A percentile compares a stretch with the other conserved stretches of the same genome.
phyloP scores from a whole-genome alignment of 805 yeast species.

The Starmerella tilneyi region DNA sequence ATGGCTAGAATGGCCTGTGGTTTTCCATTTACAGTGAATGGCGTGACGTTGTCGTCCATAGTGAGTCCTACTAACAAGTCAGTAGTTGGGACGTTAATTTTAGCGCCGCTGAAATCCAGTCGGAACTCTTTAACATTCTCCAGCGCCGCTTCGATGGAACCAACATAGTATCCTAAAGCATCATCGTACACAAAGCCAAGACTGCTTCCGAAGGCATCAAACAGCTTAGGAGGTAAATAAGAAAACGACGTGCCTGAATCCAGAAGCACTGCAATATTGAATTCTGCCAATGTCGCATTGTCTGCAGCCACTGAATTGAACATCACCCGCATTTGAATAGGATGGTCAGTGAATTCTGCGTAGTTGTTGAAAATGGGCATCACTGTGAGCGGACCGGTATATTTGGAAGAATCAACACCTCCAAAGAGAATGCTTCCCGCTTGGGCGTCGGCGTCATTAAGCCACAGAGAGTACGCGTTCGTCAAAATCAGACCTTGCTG shows the following conservation, averaged over 20 bases:
- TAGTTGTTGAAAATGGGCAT: constrained; percentile 29
- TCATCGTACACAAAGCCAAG: constrained; percentile 36
- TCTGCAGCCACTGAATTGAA: constrained; percentile 12
- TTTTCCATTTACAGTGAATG: constrained; percentile 32
- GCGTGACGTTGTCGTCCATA: constrained; percentile 12
- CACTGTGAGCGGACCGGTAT: constrained; percentile 32
- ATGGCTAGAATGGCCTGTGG: constrained; percentile 23
- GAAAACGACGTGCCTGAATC: constrained; percentile 51
- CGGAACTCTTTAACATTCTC: constrained; percentile 33
- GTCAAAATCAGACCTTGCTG: constrained; percentile 37
- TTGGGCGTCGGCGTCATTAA: constrained; percentile 30
- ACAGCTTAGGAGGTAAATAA: constrained; percentile 37
- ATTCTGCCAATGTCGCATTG: constrained; percentile 8
- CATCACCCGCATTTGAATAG: constrained; percentile 22
- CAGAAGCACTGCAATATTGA: constrained; percentile 38
- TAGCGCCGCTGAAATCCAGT: constrained; percentile 26
- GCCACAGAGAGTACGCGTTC: constrained; percentile 40
- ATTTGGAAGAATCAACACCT: constrained; percentile 38
- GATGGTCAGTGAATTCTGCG: constrained; percentile 17
- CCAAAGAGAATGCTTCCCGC: constrained; percentile 38
- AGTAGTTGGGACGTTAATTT: constrained; percentile 22
- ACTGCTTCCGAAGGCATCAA: constrained; percentile 27
- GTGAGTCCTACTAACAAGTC: constrained; percentile 17
- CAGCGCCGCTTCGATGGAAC: constrained; percentile 25
- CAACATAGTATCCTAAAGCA: constrained; percentile 31